phyloP scores from a whole-genome alignment of 805 yeast genomes.

The Lipomyces mesembrius region DNA sequence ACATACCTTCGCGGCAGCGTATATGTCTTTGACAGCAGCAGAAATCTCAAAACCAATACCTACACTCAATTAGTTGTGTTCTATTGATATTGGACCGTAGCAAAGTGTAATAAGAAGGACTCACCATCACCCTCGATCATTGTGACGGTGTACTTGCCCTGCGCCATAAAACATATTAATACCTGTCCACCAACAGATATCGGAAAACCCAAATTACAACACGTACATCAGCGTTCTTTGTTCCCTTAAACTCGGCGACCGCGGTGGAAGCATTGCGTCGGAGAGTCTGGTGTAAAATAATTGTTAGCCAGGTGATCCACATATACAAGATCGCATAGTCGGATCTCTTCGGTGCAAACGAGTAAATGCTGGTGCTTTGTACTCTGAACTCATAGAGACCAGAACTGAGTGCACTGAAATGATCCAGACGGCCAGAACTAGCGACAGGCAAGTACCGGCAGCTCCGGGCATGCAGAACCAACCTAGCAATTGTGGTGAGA shows the following conservation, averaged over 20 bases:
- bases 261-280: conserved; percentile 29
- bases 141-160: conserved; percentile 89
- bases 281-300: neutral
- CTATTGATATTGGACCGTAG: conserved; percentile 3
- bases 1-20: conserved; percentile 75
- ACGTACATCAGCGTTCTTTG: conserved; percentile 46
- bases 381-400: neutral
- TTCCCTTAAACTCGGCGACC: conserved; percentile 51
- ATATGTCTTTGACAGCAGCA: conserved; percentile 89
- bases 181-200: neutral
- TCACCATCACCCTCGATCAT: conserved; percentile 92
- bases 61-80: conserved; percentile 5
- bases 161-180: neutral
- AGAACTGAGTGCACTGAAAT: neutral
- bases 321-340: neutral
- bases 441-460: neutral
- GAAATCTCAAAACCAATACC: conserved; percentile 95
- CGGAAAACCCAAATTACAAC: conserved; percentile 1
- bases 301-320: neutral
- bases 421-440: neutral
- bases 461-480: neutral
- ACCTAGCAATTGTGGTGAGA: neutral
- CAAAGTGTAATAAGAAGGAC: neutral
- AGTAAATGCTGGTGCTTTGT: neutral
- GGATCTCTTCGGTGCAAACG: neutral